Conservation (phyloP, 2,329 filamentous ascomycete genomes). For the Tolypocladium ophioglossoides region DNA sequence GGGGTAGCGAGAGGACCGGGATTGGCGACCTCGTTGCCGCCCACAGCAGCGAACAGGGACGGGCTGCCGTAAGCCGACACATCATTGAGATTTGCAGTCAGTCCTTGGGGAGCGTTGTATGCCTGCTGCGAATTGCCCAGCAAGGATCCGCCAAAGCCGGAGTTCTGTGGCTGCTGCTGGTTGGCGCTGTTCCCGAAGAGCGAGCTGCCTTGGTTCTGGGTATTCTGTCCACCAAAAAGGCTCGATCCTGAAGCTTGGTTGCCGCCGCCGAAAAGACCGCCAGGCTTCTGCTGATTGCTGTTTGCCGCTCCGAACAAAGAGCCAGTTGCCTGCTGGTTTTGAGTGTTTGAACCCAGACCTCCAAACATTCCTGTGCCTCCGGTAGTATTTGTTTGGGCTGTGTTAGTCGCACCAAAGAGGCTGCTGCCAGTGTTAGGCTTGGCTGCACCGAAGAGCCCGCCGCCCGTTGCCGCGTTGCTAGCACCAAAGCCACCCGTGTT, state of each 20-base stretch:
- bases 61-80: slow-evolving; percentile 84
- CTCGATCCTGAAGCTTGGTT: slow-evolving; percentile 34
- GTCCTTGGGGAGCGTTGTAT: slow-evolving; percentile 45
- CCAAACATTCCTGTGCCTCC: slow-evolving; percentile 34
- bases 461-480: slow-evolving; percentile 16
- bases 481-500: slow-evolving; percentile 22
- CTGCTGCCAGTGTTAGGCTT: slow-evolving; percentile 25
- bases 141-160: slow-evolving; percentile 40
- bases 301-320: slow-evolving; percentile 37
- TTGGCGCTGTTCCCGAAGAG: slow-evolving; percentile 36
- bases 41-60: slow-evolving; percentile 71
- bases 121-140: slow-evolving; percentile 44
- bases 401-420: slow-evolving; percentile 28
- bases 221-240: slow-evolving; percentile 42
- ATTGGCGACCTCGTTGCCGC: slow-evolving; percentile 51
- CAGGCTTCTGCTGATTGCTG: slow-evolving; percentile 26
- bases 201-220: slow-evolving; percentile 30
- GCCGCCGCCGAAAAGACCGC: slow-evolving; percentile 41
- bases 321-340: slow-evolving; percentile 24
- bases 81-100: slow-evolving; percentile 73
- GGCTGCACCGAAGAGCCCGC: slow-evolving; percentile 28
- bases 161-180: slow-evolving; percentile 37
- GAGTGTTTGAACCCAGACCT: slow-evolving; percentile 23
- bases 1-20: slow-evolving; percentile 89
- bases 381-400: slow-evolving; percentile 21